These are phyloP conservation scores for Polychaeton citri DNA, from an alignment of 2,329 filamentous ascomycete genomes.

Conservation along the genomic window DNA sequence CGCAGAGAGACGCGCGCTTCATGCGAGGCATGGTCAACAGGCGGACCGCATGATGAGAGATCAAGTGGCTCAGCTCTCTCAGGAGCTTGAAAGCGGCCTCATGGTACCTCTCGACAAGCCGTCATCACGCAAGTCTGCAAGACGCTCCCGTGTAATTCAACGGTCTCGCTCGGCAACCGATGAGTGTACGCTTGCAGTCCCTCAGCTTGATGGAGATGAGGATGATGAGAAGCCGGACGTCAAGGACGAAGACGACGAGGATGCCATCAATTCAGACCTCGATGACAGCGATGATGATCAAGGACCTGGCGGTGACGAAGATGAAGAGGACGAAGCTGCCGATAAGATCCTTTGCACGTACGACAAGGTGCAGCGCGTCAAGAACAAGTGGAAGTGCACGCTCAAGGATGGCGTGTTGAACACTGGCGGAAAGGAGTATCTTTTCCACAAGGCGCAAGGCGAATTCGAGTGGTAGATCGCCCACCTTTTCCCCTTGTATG, in stretches of 20 bases:
- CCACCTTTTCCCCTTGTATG: too few relatives aligned
- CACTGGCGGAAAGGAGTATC: slow-evolving; percentile 79
- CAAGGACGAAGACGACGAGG: slow-evolving; percentile 55
- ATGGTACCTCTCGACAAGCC: slow-evolving; percentile 58
- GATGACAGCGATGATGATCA: slow-evolving; percentile 83
- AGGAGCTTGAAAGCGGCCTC: slow-evolving; percentile 59
- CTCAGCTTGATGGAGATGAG: slow-evolving; percentile 45
- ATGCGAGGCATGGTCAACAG: slow-evolving; percentile 39
- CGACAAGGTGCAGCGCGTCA: slow-evolving; percentile 96
- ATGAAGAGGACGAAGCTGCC: slow-evolving; percentile 80
- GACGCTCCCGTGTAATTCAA: not conserved
- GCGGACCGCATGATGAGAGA: slow-evolving; percentile 57
- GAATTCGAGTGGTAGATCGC: slow-evolving; percentile 94
- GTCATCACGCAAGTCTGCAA: slow-evolving; percentile 3
- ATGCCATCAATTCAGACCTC: slow-evolving; percentile 96
- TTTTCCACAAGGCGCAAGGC: slow-evolving; percentile 94
- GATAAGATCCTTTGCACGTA: slow-evolving; percentile 95
- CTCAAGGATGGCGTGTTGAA: slow-evolving; percentile 93
- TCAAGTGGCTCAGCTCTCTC: slow-evolving; percentile 52
- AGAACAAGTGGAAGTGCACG: slow-evolving; percentile 96
- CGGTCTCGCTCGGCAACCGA: not conserved
- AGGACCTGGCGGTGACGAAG: slow-evolving; percentile 35
- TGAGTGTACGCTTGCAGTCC: slow-evolving; percentile 13
- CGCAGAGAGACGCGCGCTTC: slow-evolving; percentile 41
- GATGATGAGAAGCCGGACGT: slow-evolving; percentile 28